Conservation (phyloP, 306 rosid species). For the Cotoneaster glaucophyllus region DNA sequence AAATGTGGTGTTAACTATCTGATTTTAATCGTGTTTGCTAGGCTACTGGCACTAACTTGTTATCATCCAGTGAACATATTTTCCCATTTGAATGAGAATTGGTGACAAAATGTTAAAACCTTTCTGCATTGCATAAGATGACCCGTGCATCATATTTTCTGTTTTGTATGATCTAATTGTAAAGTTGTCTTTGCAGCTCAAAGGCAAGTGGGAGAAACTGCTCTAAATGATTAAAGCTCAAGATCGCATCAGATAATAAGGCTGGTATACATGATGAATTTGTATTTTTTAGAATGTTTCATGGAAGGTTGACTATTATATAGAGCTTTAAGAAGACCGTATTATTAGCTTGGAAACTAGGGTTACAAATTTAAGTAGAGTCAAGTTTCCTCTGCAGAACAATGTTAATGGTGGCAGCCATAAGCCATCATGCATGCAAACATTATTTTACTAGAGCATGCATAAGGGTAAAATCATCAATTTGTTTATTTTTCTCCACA, state of each 20-base stretch:
- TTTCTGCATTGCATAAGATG: background rate
- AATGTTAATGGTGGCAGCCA: background rate
- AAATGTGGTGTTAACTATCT: background rate
- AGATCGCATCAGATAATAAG: conserved; percentile 85
- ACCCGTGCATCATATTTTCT: background rate
- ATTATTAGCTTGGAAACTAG: background rate
- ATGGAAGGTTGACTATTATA: background rate
- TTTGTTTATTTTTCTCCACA: conserved; percentile 31
- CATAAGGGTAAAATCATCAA: background rate
- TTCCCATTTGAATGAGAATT: background rate
- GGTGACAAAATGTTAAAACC: background rate
- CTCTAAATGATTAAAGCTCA: conserved; percentile 85
- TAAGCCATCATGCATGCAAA: background rate
- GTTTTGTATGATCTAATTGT: conserved; percentile 6
- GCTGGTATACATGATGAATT: conserved; percentile 45
- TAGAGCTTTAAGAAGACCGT: background rate
- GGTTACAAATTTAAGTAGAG: background rate
- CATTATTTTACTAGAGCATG: background rate
- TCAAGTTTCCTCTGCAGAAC: background rate
- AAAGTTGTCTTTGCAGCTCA: conserved; percentile 54
- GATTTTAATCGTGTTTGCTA: background rate
- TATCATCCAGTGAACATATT: background rate
- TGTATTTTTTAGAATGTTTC: background rate
- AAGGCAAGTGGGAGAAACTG: conserved; percentile 89
- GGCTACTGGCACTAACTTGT: background rate